A percentile compares a stretch with the other conserved stretches of the same genome.
Conservation (phyloP, 2,329 filamentous ascomycete species). For the Fonsecaea erecta region DNA sequence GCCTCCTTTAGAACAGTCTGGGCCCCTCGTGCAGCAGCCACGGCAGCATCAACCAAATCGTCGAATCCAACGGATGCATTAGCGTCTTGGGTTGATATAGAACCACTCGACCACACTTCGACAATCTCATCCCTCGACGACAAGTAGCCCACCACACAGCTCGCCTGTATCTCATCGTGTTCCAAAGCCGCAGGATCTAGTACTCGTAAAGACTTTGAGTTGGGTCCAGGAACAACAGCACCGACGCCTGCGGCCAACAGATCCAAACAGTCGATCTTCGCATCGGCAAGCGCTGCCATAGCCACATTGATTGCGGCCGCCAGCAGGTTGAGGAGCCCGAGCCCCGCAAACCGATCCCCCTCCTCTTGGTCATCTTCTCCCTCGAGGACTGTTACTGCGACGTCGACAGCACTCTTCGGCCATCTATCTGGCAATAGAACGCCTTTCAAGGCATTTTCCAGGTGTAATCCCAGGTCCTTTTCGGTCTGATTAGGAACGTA, state of each 20-base stretch:
- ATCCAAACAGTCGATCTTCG: slow-evolving; percentile 94
- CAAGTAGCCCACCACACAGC: slow-evolving; percentile 89
- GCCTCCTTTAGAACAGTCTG: slow-evolving; percentile 66
- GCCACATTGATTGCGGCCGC: slow-evolving; percentile 92
- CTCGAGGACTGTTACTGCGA: slow-evolving; percentile 90
- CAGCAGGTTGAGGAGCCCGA: slow-evolving; percentile 90
- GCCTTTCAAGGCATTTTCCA: slow-evolving; percentile 87
- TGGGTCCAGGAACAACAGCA: slow-evolving; percentile 65
- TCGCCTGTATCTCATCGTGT: slow-evolving; percentile 75
- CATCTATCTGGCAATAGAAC: slow-evolving; percentile 91
- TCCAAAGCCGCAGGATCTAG: slow-evolving; percentile 84
- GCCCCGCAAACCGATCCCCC: slow-evolving; percentile 62
- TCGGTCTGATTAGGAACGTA: slow-evolving; percentile 86
- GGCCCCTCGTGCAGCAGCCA: slow-evolving; percentile 64
- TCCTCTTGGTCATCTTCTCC: slow-evolving; percentile 73
- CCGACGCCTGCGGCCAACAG: slow-evolving; percentile 87
- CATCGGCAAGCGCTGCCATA: slow-evolving; percentile 89
- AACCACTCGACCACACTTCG: slow-evolving; percentile 90
- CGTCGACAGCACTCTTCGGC: slow-evolving; percentile 98
- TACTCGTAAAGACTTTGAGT: slow-evolving; percentile 51
- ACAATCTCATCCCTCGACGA: slow-evolving; percentile 87
- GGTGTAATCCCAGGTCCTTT: slow-evolving; percentile 84
- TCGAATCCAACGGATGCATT: slow-evolving; percentile 42
- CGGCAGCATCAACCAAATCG: slow-evolving; percentile 63
- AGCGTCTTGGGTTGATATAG: slow-evolving; percentile 37